Evolutionary conservation across 225 moss, liverwort and hornwort species (phyloP).

Genomic region (Thuidium tamariscinum): DNA sequence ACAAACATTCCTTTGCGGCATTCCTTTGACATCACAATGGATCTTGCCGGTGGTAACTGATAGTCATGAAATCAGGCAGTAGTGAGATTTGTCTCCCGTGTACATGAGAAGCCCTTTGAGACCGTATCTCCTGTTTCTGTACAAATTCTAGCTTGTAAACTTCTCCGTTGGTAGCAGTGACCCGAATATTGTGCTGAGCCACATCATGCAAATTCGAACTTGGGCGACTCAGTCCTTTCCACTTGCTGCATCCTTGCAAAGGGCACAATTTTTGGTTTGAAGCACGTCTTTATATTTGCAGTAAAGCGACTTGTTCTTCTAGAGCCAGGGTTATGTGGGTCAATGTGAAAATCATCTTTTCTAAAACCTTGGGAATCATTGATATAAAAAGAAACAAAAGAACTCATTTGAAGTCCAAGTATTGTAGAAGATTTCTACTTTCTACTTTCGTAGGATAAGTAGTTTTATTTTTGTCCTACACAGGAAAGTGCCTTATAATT

Average conservation of each 20-base stretch:
- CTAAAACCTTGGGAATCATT: too few species aligned
- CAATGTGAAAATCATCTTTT: too few species aligned
- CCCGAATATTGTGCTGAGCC: too few species aligned
- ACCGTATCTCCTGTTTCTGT: conserved; percentile 9
- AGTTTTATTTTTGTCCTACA: too few species aligned
- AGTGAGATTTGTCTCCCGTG: neutral
- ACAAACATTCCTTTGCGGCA: conserved; percentile 10
- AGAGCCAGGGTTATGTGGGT: neutral
- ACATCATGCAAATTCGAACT: neutral
- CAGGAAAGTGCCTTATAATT: too few species aligned
- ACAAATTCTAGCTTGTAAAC: conserved; percentile 23
- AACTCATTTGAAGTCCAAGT: too few species aligned
- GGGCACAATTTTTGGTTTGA: neutral
- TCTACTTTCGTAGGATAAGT: too few species aligned
- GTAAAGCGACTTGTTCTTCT: neutral
- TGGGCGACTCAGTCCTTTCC: neutral
- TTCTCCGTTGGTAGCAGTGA: neutral
- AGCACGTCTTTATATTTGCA: neutral
- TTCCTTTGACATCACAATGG: neutral
- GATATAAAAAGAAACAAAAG: too few species aligned
- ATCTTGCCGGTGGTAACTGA: neutral
- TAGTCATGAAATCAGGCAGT: conserved; percentile 11
- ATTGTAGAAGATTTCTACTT: too few species aligned
- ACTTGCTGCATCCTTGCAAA: neutral
- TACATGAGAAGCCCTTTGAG: conserved; percentile 2